Conservation (phyloP, 2,329 filamentous ascomycete genomes). For the Venturia effusa region DNA sequence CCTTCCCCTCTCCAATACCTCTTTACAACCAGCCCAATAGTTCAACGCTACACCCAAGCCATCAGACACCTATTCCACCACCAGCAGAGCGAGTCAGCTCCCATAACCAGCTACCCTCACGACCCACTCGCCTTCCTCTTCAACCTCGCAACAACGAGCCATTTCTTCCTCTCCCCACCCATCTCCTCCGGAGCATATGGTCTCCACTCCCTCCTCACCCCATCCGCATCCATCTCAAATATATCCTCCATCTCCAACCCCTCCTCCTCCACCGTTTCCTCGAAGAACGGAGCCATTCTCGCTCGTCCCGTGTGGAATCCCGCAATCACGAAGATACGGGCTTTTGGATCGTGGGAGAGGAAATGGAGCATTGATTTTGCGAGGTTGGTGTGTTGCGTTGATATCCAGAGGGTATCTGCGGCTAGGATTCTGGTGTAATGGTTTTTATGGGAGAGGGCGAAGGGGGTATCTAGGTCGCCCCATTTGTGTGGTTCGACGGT, state of each 20-base stretch:
- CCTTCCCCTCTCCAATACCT: too few species aligned
- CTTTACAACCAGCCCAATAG: too few species aligned
- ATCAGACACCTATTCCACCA: too few species aligned
- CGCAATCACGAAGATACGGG: slow-evolving; percentile 53
- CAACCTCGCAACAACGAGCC: slow-evolving; percentile 49
- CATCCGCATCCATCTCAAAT: slow-evolving; percentile 56
- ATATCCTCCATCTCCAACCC: slow-evolving; percentile 51
- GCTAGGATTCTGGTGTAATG: slow-evolving; percentile 54
- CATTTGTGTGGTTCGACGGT: slow-evolving; percentile 52
- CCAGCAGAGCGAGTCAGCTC: too few species aligned
- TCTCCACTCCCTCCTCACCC: slow-evolving; percentile 52
- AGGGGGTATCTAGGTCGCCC: slow-evolving; percentile 41
- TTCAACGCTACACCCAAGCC: too few species aligned
- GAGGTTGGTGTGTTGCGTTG: slow-evolving; percentile 58
- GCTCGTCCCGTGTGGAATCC: slow-evolving; percentile 62
- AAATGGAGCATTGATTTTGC: slow-evolving; percentile 53
- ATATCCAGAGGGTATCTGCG: slow-evolving; percentile 68
- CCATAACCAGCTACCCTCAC: too few species aligned
- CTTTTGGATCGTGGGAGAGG: slow-evolving; percentile 33
- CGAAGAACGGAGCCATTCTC: slow-evolving; percentile 57
- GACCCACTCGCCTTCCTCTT: neutral
- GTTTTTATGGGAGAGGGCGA: slow-evolving; percentile 27
- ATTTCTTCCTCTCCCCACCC: slow-evolving; percentile 52
- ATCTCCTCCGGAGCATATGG: slow-evolving; percentile 47
- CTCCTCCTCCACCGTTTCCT: slow-evolving; percentile 36